Percentiles rank a stretch among this genome's conserved stretches.
These are phyloP conservation scores for Collybiopsis confluens DNA, from an alignment of 768 basidiomycete genomes.

Conservation along the genomic window DNA sequence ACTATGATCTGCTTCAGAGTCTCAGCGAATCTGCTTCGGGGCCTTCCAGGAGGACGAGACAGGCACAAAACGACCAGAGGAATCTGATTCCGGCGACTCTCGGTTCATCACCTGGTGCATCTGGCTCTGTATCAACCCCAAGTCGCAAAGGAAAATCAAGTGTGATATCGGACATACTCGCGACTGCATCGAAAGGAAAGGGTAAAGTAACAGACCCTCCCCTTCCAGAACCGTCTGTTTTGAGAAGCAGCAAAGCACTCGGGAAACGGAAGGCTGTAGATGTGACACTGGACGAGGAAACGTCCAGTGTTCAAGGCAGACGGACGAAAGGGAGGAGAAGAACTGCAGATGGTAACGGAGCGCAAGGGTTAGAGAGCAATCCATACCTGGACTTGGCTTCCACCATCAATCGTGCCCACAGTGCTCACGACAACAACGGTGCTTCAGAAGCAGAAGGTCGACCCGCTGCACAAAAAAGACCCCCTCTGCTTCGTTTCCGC, in stretches of 20 bases:
- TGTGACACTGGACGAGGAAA: not conserved
- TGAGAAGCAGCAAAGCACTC: not conserved
- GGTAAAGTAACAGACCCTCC: not conserved
- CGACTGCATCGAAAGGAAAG: constrained; percentile 18
- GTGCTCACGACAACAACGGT: too few species aligned
- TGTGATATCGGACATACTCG: constrained; percentile 28
- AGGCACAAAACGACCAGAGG: constrained; percentile 51
- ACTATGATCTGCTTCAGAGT: constrained; percentile 57
- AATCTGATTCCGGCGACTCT: constrained; percentile 30
- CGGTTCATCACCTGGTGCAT: constrained; percentile 17
- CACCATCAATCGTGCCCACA: not conserved
- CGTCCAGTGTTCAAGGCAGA: not conserved
- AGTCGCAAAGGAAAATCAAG: constrained; percentile 21
- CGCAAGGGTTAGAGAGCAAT: not conserved
- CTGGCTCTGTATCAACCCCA: constrained; percentile 10
- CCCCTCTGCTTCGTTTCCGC: not conserved
- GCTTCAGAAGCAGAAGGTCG: not conserved
- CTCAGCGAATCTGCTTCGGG: constrained; percentile 31
- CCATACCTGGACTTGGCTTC: constrained; percentile 1
- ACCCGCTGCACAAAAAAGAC: not conserved
- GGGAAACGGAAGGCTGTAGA: constrained; percentile 19
- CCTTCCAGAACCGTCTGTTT: not conserved
- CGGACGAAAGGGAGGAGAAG: not conserved
- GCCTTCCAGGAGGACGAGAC: constrained; percentile 56
- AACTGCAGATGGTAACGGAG: too few species aligned